Evolutionary conservation across 2,329 filamentous ascomycete species (phyloP).

Genomic region (Epichloe gansuensis): DNA sequence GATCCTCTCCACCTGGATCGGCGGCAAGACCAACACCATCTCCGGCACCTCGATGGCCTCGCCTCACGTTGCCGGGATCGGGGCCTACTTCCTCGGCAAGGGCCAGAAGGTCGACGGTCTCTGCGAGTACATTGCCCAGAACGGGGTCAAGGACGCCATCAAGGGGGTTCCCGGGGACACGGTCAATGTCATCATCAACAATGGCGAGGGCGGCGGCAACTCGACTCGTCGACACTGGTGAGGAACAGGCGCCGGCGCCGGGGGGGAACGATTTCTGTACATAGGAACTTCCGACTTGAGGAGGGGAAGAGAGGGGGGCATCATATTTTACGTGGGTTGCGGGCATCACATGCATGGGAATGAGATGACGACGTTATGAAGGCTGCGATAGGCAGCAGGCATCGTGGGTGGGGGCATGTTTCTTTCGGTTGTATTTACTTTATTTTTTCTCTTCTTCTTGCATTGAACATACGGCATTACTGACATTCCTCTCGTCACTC

Average conservation of each 20-base stretch:
- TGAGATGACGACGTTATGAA: neutral
- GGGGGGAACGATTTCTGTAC: neutral
- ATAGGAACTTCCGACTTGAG: neutral
- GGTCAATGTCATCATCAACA: conserved; percentile 42
- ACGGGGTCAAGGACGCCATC: conserved; percentile 28
- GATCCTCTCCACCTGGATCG: conserved; percentile 32
- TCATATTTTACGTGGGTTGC: neutral
- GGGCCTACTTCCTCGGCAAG: conserved; percentile 32
- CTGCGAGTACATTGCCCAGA: conserved; percentile 30
- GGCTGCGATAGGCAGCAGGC: neutral
- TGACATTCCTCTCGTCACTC: too few relatives aligned
- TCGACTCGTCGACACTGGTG: neutral
- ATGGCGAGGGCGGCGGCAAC: conserved; percentile 22
- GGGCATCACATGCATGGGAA: neutral
- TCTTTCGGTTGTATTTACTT: neutral
- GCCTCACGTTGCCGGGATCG: conserved; percentile 27
- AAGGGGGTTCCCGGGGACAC: conserved; percentile 29
- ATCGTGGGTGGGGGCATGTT: neutral
- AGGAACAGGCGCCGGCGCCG: neutral
- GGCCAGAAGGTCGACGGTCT: conserved; percentile 31
- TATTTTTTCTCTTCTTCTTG: neutral
- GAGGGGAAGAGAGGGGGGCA: too few relatives aligned
- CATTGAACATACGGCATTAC: neutral
- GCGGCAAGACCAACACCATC: conserved; percentile 24
- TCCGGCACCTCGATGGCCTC: conserved; percentile 30